A percentile compares a stretch with the other conserved stretches of the same genome.
Evolutionary conservation across 2,329 filamentous ascomycete genomes (phyloP).

Genomic region (Alternaria sp.): DNA sequence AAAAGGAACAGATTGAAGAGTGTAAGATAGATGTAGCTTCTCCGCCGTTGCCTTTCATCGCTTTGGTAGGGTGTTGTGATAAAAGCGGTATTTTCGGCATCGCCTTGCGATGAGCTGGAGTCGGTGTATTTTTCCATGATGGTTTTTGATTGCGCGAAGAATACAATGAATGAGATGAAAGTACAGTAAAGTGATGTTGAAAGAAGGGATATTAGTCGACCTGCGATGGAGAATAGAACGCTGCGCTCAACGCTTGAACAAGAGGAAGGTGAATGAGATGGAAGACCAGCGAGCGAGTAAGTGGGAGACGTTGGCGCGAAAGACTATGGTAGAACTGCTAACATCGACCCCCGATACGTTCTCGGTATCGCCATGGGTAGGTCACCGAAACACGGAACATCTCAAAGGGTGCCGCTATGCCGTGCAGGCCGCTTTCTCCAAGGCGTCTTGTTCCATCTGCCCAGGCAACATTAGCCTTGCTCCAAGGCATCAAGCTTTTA

Average conservation of each 20-base stretch:
- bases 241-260: constrained; percentile 19
- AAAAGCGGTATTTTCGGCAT: constrained; percentile 39
- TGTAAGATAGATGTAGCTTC: constrained; percentile 38
- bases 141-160: background rate
- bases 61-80: constrained; percentile 32
- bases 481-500: constrained; percentile 32
- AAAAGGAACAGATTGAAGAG: constrained; percentile 45
- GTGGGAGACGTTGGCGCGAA: background rate
- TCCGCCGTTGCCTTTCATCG: constrained; percentile 27
- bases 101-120: constrained; percentile 21
- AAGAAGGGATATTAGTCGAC: constrained; percentile 16
- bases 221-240: constrained; percentile 25
- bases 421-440: background rate
- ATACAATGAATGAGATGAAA: background rate
- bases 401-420: constrained; percentile 4
- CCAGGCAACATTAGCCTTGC: constrained; percentile 33
- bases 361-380: background rate
- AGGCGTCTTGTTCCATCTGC: constrained; percentile 10
- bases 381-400: constrained; percentile 13
- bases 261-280: background rate
- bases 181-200: background rate
- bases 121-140: constrained; percentile 39
- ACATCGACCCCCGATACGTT: background rate
- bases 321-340: background rate
- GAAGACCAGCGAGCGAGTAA: constrained; percentile 4